Base-by-base conservation (phyloP, 768 basidiomycete species). In the Tulasnella sp. region DNA sequence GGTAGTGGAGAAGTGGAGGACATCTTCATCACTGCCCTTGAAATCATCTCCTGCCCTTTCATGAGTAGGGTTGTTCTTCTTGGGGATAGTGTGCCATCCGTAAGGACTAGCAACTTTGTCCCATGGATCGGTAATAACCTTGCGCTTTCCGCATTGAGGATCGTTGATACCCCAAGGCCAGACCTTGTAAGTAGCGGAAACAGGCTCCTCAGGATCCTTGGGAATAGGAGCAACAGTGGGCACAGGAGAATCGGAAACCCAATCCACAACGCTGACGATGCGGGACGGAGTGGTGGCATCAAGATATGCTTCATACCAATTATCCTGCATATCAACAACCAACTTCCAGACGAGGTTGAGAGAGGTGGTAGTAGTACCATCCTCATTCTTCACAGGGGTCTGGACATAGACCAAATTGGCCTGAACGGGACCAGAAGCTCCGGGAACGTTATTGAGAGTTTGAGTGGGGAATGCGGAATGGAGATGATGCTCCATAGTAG, bases 281-380 rank as follows among this genome's bases (percentile, higher is more conserved):
- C 79, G 74, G 62, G 89, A 81, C 22, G 88, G 84, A n/a, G 72
- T 64, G 25, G 67, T 63, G 1, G 77, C 79, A 9, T 84, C 80
- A 35, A 99, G 81, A 19, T 86, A 74, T 3, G 89, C 77, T 65
- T 96, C 90, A 59, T 98, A 98, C 88, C 88, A 93, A 66, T 91
- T 96, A 67, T 95, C 81, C 61, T 80, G 62, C 83, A 93, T 88
- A 72, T 90, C 84, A 39, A 93, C 83, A 62, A 91, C 88, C 60
- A 91, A 83, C 79, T 79, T 83, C 86, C 85, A 96, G 3, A 88
- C 88, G 55, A 88, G 76, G 60, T 75, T 72, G 33, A 93, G 72
- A 25, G 74, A 20, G 39, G 49, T 41, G 10, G 49, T 4, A 15
- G 28, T 25, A 37, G 66, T 19, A 73, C 15, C 25, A 12, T 31